Base-by-base conservation (phyloP, 1,139 yeast species). In the Casaregolazyma lundiana region DNA sequence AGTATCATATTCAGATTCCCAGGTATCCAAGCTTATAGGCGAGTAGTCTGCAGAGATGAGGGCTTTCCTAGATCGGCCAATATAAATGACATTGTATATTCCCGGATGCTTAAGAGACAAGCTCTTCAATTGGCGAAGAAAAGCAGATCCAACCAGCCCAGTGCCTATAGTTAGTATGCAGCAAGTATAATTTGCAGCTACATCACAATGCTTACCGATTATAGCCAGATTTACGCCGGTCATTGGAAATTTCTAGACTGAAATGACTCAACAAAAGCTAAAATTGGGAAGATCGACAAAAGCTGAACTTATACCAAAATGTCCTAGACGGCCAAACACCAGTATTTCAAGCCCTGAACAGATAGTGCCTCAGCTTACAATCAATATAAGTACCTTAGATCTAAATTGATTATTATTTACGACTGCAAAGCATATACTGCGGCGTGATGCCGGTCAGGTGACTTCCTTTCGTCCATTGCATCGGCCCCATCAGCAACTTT, bases 81-180 rank as follows among this genome's bases (percentile, higher is more conserved):
- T 76, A 56, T 86, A 76, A 41, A 92, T 80, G 30, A 92, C 84
- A 58, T 88, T 84, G 73, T 81, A 88, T 20, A 61, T 50, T 38
- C 65, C 60, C 29, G 63, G 53, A n/a, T 60, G 35, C 35, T 64
- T 57, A 38, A 72, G 70, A 16, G 55, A 48, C 56, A 84, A 75
- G 37, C 71, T 60, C 19, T 67, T 63, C 56, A 90, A 74, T 69
- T 84, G 94, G 60, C 79, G 78, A 67, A 92, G 73, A 69, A 88
- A 88, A 45, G 96, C 89, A 32, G 94, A 77, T 49, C 99, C 99
- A 51, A 92, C 97, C 45, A 89, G 92, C 58, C 97, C 97, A 43
- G 96, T 82, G 49, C 89, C 89, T 68, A 39, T 8, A 18, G 40
- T 35, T 6, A 11, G 20, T 32, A 13, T 13, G 24, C 40, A 9